Evolutionary conservation across 106 monocot genomes (phyloP).

Genomic region (Posidonia australis): DNA sequence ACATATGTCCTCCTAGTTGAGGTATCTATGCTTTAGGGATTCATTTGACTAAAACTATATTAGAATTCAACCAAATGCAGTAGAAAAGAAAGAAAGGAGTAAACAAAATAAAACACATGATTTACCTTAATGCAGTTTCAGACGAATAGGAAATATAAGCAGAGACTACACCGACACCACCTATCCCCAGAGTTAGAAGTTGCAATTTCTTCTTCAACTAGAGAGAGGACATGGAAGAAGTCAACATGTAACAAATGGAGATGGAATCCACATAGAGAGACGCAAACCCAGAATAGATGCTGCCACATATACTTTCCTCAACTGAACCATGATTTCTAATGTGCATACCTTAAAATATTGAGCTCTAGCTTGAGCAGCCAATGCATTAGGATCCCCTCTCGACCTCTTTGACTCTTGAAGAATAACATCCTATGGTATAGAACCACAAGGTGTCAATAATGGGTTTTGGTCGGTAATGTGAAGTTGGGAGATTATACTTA

Average conservation of each 20-base stretch:
- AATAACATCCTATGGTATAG: conserved; percentile 56
- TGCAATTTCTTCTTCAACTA: conserved; percentile 75
- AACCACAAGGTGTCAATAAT: neutral
- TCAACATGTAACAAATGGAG: neutral
- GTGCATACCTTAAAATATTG: conserved; percentile 58
- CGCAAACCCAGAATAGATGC: neutral
- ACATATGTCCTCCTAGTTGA: no score
- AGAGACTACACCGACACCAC: conserved; percentile 72
- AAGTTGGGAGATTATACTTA: no score
- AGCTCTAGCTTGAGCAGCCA: conserved; percentile 49
- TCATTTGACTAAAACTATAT: no score
- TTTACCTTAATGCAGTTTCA: conserved; percentile 77
- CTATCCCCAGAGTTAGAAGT: conserved; percentile 64
- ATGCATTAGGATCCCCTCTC: conserved; percentile 57
- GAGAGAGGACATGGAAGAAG: conserved; percentile 1
- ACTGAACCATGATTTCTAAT: neutral
- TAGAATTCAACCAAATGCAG: no score
- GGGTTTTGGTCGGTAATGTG: neutral
- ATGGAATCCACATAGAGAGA: neutral
- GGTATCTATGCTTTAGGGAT: no score
- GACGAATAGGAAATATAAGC: conserved; percentile 82
- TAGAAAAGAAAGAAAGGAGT: neutral
- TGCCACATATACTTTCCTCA: neutral
- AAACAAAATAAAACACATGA: neutral
- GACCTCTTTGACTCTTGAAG: conserved; percentile 55